Conservation (phyloP, 306 rosid species). For the Benincasa hispida region DNA sequence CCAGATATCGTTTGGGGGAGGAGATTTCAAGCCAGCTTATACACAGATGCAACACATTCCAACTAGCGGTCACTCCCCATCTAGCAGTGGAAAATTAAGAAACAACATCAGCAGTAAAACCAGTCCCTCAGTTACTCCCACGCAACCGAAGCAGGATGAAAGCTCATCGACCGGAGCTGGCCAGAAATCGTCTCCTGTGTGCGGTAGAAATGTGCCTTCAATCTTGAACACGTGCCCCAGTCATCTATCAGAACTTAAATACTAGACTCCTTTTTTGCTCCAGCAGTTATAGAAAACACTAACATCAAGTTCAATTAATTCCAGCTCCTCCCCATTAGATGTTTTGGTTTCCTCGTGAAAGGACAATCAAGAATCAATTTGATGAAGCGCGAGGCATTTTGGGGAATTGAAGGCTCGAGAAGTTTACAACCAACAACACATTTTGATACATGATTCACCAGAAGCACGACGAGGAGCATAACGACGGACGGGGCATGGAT, state of each 20-base stretch:
- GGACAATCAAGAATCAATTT: not conserved
- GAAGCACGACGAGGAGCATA: not conserved
- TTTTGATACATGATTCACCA: not conserved
- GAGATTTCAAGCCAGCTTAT: slow-evolving; percentile 26
- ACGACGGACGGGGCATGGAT: not conserved
- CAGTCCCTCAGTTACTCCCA: slow-evolving; percentile 18
- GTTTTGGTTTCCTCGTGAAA: not conserved
- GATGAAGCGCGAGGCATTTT: not conserved
- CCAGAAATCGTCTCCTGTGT: slow-evolving; percentile 34
- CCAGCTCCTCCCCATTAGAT: not conserved
- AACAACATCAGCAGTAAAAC: slow-evolving; percentile 3
- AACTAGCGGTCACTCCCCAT: slow-evolving; percentile 15
- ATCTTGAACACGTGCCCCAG: slow-evolving; percentile 31
- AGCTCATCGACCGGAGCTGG: slow-evolving; percentile 23
- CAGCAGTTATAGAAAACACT: slow-evolving; percentile 6
- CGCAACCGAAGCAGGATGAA: slow-evolving; percentile 24
- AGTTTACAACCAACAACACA: not conserved
- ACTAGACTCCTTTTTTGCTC: slow-evolving; percentile 11
- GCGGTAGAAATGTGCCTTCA: slow-evolving; percentile 45
- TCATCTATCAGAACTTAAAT: slow-evolving; percentile 44
- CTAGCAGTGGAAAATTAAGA: slow-evolving; percentile 9
- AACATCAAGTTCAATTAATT: not conserved
- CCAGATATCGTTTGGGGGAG: slow-evolving; percentile 59
- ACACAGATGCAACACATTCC: slow-evolving; percentile 21
- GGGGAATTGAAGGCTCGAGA: not conserved